Evolutionary conservation across 2,329 filamentous ascomycete genomes (phyloP).

Genomic region (Didymella glomerata): DNA sequence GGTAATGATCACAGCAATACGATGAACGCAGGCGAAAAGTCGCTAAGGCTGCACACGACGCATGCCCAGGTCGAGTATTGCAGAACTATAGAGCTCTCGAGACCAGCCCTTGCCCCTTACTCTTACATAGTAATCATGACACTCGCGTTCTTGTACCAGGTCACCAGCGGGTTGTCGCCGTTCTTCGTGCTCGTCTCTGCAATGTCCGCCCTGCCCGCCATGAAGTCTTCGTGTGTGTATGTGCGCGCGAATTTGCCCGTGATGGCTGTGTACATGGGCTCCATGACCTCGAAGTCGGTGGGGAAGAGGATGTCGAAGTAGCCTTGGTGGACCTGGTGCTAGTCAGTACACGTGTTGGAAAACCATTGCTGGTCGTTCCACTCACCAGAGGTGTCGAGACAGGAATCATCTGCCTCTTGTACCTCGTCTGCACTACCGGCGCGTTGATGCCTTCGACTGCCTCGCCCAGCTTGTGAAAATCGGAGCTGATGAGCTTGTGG

Average conservation of each 20-base stretch:
- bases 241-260: constrained; percentile 91
- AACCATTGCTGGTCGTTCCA: constrained; percentile 22
- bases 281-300: constrained; percentile 89
- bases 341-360: constrained; percentile 7
- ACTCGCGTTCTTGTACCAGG: constrained; percentile 95
- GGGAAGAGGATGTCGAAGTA: constrained; percentile 99
- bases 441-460: constrained; percentile 85
- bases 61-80: background rate
- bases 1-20: background rate
- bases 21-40: background rate
- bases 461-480: constrained; percentile 88
- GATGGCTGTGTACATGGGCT: constrained; percentile 89
- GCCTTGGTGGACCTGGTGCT: constrained; percentile 84
- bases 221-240: constrained; percentile 87
- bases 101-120: background rate
- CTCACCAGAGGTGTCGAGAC: constrained; percentile 89
- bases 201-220: constrained; percentile 86
- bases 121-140: constrained; percentile 83
- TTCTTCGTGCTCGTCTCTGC: constrained; percentile 88
- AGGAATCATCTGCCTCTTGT: constrained; percentile 83
- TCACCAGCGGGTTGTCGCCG: constrained; percentile 91
- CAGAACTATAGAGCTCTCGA: background rate
- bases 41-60: background rate
- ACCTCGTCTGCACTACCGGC: constrained; percentile 95
- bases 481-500: constrained; percentile 86